Evolutionary conservation across 176 grass and related monocot genomes (phyloP), one percentile per base, ranked within the genome.

Genomic region (Saccharum spontaneum): DNA sequence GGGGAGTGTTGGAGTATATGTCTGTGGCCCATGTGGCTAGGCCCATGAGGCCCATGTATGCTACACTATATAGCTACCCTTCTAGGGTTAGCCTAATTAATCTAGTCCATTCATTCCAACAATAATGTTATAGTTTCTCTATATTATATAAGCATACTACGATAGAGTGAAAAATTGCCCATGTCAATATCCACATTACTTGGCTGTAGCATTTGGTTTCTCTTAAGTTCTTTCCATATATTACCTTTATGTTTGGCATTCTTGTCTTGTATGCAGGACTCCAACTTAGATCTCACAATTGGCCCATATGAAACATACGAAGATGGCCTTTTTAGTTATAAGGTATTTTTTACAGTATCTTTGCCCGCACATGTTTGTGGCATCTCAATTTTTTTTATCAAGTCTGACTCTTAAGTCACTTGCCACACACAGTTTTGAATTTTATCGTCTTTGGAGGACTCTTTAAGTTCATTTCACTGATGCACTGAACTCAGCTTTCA

Each of bases 301-400:
- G 95, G 95, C 40, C 95, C 95, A 49, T 98, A 98, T 63, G 95
- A 98, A 81, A 98, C 95, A 83, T 98, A 98, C 23, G 91, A 98
- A 93, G 95, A 98, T 90, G 83, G 79, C n/a, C 92, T 98, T 45
- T 98, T 98, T 88, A 92, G 89, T 82, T 98, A 98, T 73, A 98
- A 95, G 92, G 92, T 97, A 90, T 76, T 48, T 45, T 88, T 43
- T 10, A 33, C 64, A n/a, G 73, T 71, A 67, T 62, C 67, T 60
- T 48, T 77, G 46, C 66, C 22, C 57, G 46, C 55, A 72, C 39
- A 31, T 85, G 14, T 78, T 78, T 31, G 80, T 64, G 69, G 15
- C 33, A 64, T 77, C 12, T 23, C 24, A 82, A 14, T 81, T 59
- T 75, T 5, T 36, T 69, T 78, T 23, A 24, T 52, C 76, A 68